These are phyloP conservation scores for Arachis stenosperma DNA, from an alignment of 306 rosid genomes.

Conservation along the genomic window DNA sequence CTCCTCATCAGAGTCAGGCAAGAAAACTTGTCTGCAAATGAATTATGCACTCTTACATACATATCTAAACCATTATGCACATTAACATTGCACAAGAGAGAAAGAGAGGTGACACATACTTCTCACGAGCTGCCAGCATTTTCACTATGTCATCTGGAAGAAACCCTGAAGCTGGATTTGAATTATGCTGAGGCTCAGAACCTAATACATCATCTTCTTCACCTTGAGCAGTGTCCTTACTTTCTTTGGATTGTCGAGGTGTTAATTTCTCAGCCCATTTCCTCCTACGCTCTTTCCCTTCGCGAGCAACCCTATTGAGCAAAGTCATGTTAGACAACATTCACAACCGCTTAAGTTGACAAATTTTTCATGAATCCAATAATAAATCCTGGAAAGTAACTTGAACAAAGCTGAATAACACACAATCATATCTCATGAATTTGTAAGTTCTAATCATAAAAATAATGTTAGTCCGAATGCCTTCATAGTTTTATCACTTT, in stretches of 20 bases:
- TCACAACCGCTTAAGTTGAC: neutral
- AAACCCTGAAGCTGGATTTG: slow-evolving; percentile 54
- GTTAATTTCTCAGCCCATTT: slow-evolving; percentile 73
- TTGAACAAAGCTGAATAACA: slow-evolving; percentile 15
- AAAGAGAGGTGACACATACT: slow-evolving; percentile 54
- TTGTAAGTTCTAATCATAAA: neutral
- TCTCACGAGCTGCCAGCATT: slow-evolving; percentile 81
- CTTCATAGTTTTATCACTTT: neutral
- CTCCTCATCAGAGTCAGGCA: slow-evolving; percentile 64
- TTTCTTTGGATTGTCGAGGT: slow-evolving; percentile 52
- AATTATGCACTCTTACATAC: slow-evolving; percentile 33
- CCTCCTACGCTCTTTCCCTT: slow-evolving; percentile 76
- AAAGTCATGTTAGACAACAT: slow-evolving; percentile 18
- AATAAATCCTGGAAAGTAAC: slow-evolving; percentile 6
- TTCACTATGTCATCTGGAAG: slow-evolving; percentile 80
- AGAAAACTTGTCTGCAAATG: slow-evolving; percentile 62
- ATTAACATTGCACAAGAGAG: slow-evolving; percentile 1
- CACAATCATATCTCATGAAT: slow-evolving; percentile 6
- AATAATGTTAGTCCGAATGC: slow-evolving; percentile 12
- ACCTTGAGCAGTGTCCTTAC: slow-evolving; percentile 28
- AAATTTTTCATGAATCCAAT: slow-evolving; percentile 10
- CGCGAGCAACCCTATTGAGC: slow-evolving; percentile 61
- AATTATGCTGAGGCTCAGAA: slow-evolving; percentile 44
- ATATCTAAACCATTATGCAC: slow-evolving; percentile 8
- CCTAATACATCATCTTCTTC: slow-evolving; percentile 33